Evolutionary conservation across 768 basidiomycete genomes (phyloP), one percentile per base, ranked within the genome.

Genomic region (Suillus variegatus): DNA sequence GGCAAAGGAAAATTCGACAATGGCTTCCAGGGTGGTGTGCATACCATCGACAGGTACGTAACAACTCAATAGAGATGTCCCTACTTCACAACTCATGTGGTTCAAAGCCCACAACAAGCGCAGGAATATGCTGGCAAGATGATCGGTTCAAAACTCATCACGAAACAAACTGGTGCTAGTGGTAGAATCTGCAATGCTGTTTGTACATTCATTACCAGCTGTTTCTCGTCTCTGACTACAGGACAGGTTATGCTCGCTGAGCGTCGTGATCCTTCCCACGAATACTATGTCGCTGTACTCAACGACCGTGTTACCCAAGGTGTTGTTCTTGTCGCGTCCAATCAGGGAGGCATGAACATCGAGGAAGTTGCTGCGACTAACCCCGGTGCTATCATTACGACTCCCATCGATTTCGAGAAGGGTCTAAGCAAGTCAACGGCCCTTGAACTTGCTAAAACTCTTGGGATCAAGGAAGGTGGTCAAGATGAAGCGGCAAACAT

Each of bases 331-430:
- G 97, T 99, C 62, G 90, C 90, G 22, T 99, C 97, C 52, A 85
- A 85, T 22, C 95, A 98, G 75, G 97, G 97, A 64, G 97, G 97
- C 64, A 99, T 99, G 97, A 99, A 99, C 80, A 99, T 99, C 74
- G 97, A 99, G 78, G 97, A 99, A 73, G 97, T 99, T 56, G 97
- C 97, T 35, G 93, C 94, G 38, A 94, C 96, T 71, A 94, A 97
- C 73, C 97, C 97, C 43, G 80, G 82, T 44, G 93, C 97, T 47
- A 99, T 99, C 78, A 94, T 99, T 73, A 99, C 96, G 55, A 95
- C 92, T 13, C 92, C 94, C 56, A 93, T 99, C 71, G 82, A 91
- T 76, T 94, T 92, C 68, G 81, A 91, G 63, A 90, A 86, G 14
- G 97, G 97, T 8, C 82, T 99, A 36, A 86, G 86, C 67, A 85